These are phyloP conservation scores for Malus sylvestris DNA, from an alignment of 306 rosid genomes.

Conservation along the genomic window DNA sequence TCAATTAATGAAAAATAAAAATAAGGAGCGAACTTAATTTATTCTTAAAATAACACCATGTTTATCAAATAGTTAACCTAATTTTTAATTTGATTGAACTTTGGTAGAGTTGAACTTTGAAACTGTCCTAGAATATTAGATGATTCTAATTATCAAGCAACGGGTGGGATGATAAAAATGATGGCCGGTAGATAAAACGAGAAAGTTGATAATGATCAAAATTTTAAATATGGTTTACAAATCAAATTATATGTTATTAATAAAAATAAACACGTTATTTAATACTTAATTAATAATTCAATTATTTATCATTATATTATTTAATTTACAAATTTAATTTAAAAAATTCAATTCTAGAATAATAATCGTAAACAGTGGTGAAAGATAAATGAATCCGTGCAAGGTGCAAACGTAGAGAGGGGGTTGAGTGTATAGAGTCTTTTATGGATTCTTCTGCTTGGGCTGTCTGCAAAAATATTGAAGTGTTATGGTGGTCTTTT, in stretches of 20 bases:
- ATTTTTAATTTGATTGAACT: too few species aligned
- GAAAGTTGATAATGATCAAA: too few species aligned
- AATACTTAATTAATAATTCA: background rate
- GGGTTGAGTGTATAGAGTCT: background rate
- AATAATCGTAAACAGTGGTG: background rate
- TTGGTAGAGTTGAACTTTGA: background rate
- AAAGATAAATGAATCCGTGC: background rate
- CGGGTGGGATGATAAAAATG: background rate
- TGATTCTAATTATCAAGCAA: background rate
- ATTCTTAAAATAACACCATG: too few species aligned
- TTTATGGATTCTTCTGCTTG: background rate
- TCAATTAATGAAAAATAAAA: too few species aligned
- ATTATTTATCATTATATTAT: fast-evolving
- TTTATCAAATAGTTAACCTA: background rate
- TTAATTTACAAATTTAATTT: too few species aligned
- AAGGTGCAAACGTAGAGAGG: background rate
- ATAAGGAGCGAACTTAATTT: too few species aligned
- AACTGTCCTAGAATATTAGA: background rate
- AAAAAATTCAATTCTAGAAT: too few species aligned
- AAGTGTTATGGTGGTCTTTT: background rate
- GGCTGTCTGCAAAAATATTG: background rate
- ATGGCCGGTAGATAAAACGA: too few species aligned
- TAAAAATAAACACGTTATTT: too few species aligned
- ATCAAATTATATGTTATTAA: too few species aligned
- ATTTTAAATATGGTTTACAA: too few species aligned